Evolutionary conservation across 2,329 filamentous ascomycete genomes (phyloP), one percentile per base, ranked within the genome.

Genomic region (Mariannaea elegans): DNA sequence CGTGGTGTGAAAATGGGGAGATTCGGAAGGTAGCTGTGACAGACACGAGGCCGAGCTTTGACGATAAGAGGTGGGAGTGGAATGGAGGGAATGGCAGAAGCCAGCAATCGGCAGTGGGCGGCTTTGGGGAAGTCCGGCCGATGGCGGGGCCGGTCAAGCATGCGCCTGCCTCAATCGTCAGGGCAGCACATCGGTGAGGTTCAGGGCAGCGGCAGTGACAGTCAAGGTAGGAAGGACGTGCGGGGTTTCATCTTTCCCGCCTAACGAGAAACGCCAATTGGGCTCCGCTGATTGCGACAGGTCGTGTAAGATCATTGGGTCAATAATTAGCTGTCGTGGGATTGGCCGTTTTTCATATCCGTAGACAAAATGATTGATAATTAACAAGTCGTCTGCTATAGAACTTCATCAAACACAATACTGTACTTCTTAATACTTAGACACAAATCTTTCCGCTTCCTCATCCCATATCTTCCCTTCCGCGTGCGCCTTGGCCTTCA

Each of bases 231-330:
- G 27, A 49, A 41, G 36, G 16, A 27, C 39, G 47, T 57, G 56
- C 57, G 57, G 57, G 57, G 57, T 56, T 21, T 51, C 49, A 23
- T 54, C 45, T 13, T 34, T 47, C 24, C n/a, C 29, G 16, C 39
- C 18, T 42, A 21, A 47, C 14, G 48, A 42, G 41, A 44, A 49
- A 54, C 44, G 41, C 56, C 45, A 59, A 55, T 59, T 55, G 56
- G 56, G 56, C 50, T 39, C 48, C 45, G 56, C 38, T 34, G 50
- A 55, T 55, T 59, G 50, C 50, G 16, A 55, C 44, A 23, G 50
- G 45, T 54, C 65, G 63, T 70, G 68, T 70, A 71, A 70, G 68
- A 69, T 70, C 68, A 70, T 70, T 70, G 68, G 68, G 60, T 52
- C 32, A 18, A 46, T 29, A 27, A 32, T 42, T 45, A 21, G 38